Percentiles rank a stretch among this genome's conserved stretches.
phyloP scores from a whole-genome alignment of 1,284 basidiomycete species.

The Cutaneotrichosporon sp. region DNA sequence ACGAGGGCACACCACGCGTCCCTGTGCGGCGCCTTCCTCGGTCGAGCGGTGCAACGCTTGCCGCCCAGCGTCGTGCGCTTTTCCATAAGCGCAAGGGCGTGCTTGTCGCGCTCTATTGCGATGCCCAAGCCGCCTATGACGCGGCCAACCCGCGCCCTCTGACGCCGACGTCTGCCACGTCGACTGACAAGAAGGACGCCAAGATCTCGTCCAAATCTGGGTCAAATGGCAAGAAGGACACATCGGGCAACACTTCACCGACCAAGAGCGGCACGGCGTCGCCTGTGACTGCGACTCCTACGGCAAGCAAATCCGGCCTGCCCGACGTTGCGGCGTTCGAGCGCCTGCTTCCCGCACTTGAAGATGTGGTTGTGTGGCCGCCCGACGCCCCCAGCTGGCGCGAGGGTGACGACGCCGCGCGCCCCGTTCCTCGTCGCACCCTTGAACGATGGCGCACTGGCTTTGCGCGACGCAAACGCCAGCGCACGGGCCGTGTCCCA shows the following conservation, averaged over 20 bases:
- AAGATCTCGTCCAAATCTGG: not conserved
- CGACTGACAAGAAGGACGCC: not conserved
- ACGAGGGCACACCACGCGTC: not conserved
- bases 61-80: constrained; percentile 30
- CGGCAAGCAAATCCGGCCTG: constrained; percentile 12
- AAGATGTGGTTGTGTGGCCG: constrained; percentile 41
- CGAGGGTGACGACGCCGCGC: constrained; percentile 25
- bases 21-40: constrained; percentile 19
- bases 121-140: constrained; percentile 38
- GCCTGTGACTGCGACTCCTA: not conserved
- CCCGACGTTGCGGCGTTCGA: constrained; percentile 34
- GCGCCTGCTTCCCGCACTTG: constrained; percentile 39
- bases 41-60: constrained; percentile 17
- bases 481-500: constrained; percentile 27
- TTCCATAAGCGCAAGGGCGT: constrained; percentile 42
- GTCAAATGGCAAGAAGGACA: not conserved
- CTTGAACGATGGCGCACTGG: constrained; percentile 35
- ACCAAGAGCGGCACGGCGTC: not conserved
- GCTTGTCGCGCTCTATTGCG: constrained; percentile 43
- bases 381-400: constrained; percentile 43
- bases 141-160: not conserved
- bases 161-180: constrained; percentile 1
- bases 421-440: constrained; percentile 16
- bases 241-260: not conserved
- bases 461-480: constrained; percentile 29